A percentile compares a stretch with the other conserved stretches of the same genome.
These are phyloP conservation scores for Rhododendron mucronatum DNA, from an alignment of 148 eudicot genomes.

Conservation along the genomic window DNA sequence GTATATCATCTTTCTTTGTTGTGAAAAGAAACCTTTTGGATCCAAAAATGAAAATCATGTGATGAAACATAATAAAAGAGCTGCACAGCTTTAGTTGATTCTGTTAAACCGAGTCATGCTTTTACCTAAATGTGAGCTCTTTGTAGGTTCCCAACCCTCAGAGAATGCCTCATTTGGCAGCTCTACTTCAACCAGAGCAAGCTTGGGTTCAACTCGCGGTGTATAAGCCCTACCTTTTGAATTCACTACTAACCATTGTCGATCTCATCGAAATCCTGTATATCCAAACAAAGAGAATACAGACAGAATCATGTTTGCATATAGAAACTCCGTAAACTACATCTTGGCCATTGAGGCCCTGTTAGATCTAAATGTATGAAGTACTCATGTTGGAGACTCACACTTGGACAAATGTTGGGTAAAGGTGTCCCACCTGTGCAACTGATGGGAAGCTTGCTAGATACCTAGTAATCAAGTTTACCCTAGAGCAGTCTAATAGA, in stretches of 20 bases:
- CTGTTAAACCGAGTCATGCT: neutral
- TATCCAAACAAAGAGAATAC: conserved; percentile 12
- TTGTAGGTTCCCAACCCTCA: conserved; percentile 63
- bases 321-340: neutral
- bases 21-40: neutral
- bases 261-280: conserved; percentile 92
- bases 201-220: conserved; percentile 82
- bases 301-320: neutral
- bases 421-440: neutral
- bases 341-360: neutral
- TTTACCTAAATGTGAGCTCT: conserved; percentile 61
- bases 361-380: neutral
- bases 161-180: conserved; percentile 69
- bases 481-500: neutral
- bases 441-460: neutral
- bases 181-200: conserved; percentile 69
- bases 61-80: neutral
- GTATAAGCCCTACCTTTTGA: conserved; percentile 78
- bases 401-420: too few species aligned
- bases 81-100: neutral
- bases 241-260: conserved; percentile 82
- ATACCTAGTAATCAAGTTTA: neutral
- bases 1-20: neutral
- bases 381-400: neutral
- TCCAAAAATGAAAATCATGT: neutral